Percentiles rank a stretch among this genome's conserved stretches.
Conservation (phyloP, 129 eudicot species). For the Silybum marianum region DNA sequence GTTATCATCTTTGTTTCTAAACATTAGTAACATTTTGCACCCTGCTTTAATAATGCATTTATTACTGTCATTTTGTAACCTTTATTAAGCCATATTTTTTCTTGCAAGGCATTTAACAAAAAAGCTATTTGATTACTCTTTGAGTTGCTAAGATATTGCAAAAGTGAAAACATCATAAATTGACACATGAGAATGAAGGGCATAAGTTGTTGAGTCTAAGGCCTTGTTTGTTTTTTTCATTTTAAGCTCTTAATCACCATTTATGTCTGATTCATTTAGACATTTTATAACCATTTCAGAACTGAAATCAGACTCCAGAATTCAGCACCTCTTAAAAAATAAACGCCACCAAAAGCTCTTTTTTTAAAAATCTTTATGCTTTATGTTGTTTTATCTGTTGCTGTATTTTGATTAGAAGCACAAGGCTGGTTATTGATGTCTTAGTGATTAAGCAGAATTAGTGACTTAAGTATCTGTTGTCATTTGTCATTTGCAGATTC, state of each 20-base stretch:
- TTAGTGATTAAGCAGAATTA: background rate
- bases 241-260: no score
- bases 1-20: background rate
- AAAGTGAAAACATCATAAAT: no score
- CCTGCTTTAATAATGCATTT: background rate
- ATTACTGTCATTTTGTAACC: no score
- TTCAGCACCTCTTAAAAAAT: no score
- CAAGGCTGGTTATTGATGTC: background rate
- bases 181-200: no score
- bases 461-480: background rate
- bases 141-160: background rate
- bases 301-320: no score
- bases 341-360: background rate
- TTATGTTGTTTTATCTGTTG: background rate
- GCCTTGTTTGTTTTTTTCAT: no score
- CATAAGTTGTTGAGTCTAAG: no score
- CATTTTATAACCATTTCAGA: no score
- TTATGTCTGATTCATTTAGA: no score
- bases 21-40: background rate
- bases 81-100: no score
- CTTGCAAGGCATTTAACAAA: background rate
- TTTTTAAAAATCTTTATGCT: background rate
- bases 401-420: background rate
- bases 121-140: background rate
- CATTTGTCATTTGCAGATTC: constrained; percentile 44